phyloP scores from a whole-genome alignment of 2,329 filamentous ascomycete species.

The Trichoderma lentiforme region DNA sequence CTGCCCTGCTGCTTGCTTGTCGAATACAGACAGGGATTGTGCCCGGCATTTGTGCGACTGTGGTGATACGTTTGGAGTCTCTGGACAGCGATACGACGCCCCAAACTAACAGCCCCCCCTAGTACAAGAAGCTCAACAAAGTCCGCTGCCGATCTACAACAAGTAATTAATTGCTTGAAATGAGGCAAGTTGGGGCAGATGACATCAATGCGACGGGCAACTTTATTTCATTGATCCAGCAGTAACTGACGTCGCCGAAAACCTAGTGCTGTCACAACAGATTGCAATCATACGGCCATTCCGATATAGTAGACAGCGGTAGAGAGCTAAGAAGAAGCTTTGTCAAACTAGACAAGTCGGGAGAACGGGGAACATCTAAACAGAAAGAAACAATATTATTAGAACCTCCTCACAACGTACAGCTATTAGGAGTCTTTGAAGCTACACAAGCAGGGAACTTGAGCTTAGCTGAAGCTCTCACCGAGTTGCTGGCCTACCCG shows the following conservation, averaged over 20 bases:
- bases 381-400: background rate
- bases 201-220: background rate
- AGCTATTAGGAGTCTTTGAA: background rate
- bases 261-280: background rate
- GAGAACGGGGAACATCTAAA: background rate
- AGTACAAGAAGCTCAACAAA: background rate
- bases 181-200: background rate
- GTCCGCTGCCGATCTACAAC: background rate
- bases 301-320: background rate
- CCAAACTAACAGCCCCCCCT: background rate
- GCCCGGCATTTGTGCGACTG: background rate
- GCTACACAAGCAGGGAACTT: background rate
- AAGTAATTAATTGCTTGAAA: background rate
- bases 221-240: background rate
- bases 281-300: background rate
- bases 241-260: background rate
- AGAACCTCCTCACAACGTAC: too few relatives aligned
- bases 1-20: background rate
- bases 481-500: background rate
- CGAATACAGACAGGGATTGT: background rate
- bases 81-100: background rate
- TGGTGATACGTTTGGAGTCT: background rate
- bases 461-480: background rate
- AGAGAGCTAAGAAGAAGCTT: background rate
- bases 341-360: rapidly evolving